Conservation (phyloP, 768 basidiomycete species). For the Mycena floridula region DNA sequence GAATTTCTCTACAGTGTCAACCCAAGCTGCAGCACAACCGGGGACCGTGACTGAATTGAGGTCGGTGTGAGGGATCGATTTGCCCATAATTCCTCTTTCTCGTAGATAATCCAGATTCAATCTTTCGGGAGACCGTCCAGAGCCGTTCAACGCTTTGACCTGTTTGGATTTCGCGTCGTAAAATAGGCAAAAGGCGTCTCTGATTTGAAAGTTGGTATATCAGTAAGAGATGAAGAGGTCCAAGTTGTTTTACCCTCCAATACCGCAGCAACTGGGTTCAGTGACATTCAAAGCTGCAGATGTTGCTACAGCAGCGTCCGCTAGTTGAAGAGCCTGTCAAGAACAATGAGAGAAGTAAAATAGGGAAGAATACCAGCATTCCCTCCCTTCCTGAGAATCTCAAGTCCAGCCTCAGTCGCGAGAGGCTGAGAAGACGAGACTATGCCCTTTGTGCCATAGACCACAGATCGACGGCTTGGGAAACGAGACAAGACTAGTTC, state of each 20-base stretch:
- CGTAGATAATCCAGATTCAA: slow-evolving; percentile 71
- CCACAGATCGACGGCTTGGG: slow-evolving; percentile 78
- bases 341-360: background rate
- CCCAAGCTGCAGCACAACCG: slow-evolving; percentile 92
- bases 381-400: slow-evolving; percentile 88
- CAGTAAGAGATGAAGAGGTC: too few species aligned
- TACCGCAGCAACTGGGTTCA: slow-evolving; percentile 85
- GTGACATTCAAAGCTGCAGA: slow-evolving; percentile 91
- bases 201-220: slow-evolving; percentile 27
- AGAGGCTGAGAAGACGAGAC: slow-evolving; percentile 89
- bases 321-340: slow-evolving; percentile 28
- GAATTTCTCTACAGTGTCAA: slow-evolving; percentile 78
- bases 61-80: slow-evolving; percentile 69
- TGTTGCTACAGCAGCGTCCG: slow-evolving; percentile 91
- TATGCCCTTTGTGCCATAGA: slow-evolving; percentile 82
- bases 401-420: slow-evolving; percentile 86
- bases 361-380: slow-evolving; percentile 68
- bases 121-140: slow-evolving; percentile 79
- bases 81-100: slow-evolving; percentile 59
- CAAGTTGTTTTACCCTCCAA: slow-evolving; percentile 78
- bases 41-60: slow-evolving; percentile 92
- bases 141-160: slow-evolving; percentile 89
- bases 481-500: slow-evolving; percentile 65
- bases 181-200: slow-evolving; percentile 91
- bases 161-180: slow-evolving; percentile 78